Evolutionary conservation across 306 rosid genomes (phyloP).

Genomic region (Comarum palustre): DNA sequence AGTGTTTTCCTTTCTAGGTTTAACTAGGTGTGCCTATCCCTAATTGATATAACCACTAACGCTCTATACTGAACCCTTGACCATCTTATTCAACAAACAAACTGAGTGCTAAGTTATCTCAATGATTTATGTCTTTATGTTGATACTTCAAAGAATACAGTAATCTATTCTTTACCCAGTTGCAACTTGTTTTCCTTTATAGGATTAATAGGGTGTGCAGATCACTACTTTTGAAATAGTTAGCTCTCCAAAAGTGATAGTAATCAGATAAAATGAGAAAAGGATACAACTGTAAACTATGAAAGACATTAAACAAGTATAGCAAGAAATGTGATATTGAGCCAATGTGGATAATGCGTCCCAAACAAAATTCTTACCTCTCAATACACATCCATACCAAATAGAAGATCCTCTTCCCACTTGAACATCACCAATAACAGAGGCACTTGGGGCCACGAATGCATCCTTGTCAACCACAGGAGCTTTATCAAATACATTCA

Average conservation of each 20-base stretch:
- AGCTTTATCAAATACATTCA: slow-evolving; percentile 77
- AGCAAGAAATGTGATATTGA: background rate
- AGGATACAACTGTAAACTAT: background rate
- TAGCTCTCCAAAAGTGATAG: background rate
- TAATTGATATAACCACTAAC: background rate
- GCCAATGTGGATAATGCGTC: background rate
- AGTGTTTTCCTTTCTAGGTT: background rate
- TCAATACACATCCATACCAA: slow-evolving; percentile 94
- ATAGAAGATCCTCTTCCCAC: slow-evolving; percentile 74
- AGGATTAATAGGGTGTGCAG: background rate
- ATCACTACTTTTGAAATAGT: background rate
- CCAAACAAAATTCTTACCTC: slow-evolving; percentile 50
- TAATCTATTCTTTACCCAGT: background rate
- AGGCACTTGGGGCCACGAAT: slow-evolving; percentile 88
- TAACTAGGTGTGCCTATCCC: background rate
- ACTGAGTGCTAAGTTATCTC: background rate
- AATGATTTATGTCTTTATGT: background rate
- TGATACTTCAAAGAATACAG: background rate
- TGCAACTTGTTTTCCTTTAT: background rate
- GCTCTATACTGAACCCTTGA: background rate
- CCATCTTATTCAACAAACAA: background rate
- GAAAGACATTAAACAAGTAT: background rate
- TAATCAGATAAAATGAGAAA: background rate
- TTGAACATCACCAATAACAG: slow-evolving; percentile 72
- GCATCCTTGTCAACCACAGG: slow-evolving; percentile 76